These are phyloP conservation scores for Pichia sp. DNA, from an alignment of 1,139 yeast genomes.

Conservation along the genomic window DNA sequence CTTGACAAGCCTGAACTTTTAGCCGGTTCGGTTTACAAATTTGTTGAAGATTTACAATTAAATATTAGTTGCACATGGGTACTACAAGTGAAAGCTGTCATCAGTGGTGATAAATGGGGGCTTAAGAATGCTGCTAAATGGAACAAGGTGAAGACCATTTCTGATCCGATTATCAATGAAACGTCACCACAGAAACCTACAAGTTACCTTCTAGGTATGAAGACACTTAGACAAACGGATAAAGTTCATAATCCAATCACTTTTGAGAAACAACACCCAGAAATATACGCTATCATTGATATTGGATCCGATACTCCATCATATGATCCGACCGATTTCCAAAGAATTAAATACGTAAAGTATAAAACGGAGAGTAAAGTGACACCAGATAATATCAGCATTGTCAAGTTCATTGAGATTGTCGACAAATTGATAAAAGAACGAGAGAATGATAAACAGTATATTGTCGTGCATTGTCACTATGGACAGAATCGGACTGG, in stretches of 20 bases:
- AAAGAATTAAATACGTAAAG: conserved; percentile 51
- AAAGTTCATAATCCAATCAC: conserved; percentile 48
- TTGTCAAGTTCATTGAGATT: conserved; percentile 47
- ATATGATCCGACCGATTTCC: conserved; percentile 54
- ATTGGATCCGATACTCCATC: conserved; percentile 76
- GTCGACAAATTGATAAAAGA: conserved; percentile 42
- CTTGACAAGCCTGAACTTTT: conserved; percentile 59
- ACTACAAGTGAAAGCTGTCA: conserved; percentile 41
- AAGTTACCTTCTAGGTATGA: conserved; percentile 62
- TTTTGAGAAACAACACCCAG: conserved; percentile 44
- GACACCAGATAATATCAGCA: conserved; percentile 60
- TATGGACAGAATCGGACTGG: conserved; percentile 82
- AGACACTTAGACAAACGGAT: conserved; percentile 66
- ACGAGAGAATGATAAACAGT: conserved; percentile 26
- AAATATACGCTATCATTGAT: conserved; percentile 55
- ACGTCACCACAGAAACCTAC: conserved; percentile 30
- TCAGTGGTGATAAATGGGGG: conserved; percentile 72
- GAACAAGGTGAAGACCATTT: conserved; percentile 50
- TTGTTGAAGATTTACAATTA: conserved; percentile 34
- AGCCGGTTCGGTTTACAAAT: conserved; percentile 57
- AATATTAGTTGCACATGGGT: conserved; percentile 38
- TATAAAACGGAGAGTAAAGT: conserved; percentile 75
- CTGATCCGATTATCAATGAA: conserved; percentile 31
- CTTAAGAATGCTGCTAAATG: conserved; percentile 69
- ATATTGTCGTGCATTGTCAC: conserved; percentile 69